Evolutionary conservation across 2,329 filamentous ascomycete genomes (phyloP).

Genomic region (Cladosporium austrohemisphaericum): DNA sequence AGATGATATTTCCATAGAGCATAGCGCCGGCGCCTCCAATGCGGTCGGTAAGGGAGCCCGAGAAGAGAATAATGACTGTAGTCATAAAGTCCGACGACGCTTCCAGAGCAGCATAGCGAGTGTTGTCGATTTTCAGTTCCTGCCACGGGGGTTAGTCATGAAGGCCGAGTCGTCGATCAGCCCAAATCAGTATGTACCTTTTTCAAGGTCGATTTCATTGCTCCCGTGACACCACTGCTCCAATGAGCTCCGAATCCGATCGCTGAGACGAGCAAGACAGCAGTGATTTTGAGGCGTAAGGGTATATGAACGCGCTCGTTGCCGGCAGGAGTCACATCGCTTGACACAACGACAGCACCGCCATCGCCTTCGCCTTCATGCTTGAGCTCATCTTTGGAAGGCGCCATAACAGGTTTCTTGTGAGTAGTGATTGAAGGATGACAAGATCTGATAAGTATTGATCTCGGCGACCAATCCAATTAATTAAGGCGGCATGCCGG

Average conservation of each 20-base stretch:
- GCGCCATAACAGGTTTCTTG: background rate
- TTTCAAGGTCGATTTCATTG: constrained; percentile 60
- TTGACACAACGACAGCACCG: background rate
- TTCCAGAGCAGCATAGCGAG: constrained; percentile 56
- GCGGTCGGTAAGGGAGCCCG: constrained; percentile 55
- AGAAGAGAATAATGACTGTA: constrained; percentile 52
- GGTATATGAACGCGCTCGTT: constrained; percentile 17
- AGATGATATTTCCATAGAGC: constrained; percentile 60
- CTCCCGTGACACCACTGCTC: constrained; percentile 58
- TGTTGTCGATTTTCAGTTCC: constrained; percentile 57
- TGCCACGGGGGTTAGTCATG: background rate
- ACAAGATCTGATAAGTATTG: constrained; percentile 10
- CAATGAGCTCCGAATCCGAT: constrained; percentile 60
- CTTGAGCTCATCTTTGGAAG: background rate
- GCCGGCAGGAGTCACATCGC: background rate
- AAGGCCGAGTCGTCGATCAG: background rate
- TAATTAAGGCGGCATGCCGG: background rate
- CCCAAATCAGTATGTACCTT: constrained; percentile 35
- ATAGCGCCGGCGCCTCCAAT: constrained; percentile 58
- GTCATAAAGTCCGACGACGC: constrained; percentile 62
- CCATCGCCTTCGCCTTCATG: constrained; percentile 6
- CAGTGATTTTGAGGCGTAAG: constrained; percentile 36
- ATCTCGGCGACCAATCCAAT: background rate
- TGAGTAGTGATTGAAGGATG: background rate
- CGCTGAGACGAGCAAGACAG: constrained; percentile 50